phyloP scores from a whole-genome alignment of 106 monocot species.

The Hemerocallis citrina region DNA sequence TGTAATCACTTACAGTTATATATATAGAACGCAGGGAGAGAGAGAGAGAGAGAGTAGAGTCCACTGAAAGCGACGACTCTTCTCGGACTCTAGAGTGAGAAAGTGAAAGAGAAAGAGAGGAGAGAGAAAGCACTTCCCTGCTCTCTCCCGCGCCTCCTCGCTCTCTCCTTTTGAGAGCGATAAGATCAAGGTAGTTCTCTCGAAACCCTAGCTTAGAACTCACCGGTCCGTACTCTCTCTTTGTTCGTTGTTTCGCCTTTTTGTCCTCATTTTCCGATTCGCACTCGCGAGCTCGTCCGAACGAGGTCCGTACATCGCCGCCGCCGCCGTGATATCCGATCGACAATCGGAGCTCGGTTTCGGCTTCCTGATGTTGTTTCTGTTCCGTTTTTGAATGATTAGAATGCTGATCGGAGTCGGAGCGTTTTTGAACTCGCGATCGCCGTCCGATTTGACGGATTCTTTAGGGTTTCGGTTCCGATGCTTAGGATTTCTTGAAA shows the following conservation, averaged over 20 bases:
- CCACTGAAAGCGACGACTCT: conserved; percentile 11
- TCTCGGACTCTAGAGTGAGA: background rate
- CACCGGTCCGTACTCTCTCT: background rate
- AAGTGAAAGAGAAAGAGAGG: background rate
- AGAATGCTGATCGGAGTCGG: background rate
- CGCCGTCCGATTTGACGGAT: too few species aligned
- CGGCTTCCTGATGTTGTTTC: background rate
- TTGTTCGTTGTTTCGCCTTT: background rate
- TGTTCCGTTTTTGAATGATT: background rate
- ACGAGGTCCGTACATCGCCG: background rate
- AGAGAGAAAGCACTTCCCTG: background rate
- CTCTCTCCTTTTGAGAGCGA: background rate
- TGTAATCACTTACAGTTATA: background rate
- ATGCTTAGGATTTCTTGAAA: background rate
- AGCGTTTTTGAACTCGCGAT: background rate
- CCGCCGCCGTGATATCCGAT: background rate
- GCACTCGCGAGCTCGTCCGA: background rate
- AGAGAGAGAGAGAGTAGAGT: background rate
- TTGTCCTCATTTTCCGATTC: background rate
- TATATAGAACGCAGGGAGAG: background rate
- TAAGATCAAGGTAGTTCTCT: background rate
- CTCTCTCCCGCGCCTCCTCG: conserved; percentile 12
- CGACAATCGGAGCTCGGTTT: background rate
- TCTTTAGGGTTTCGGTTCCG: too few species aligned
- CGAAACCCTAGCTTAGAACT: conserved; percentile 5